These are phyloP conservation scores for Atalantia buxifolia DNA, from an alignment of 345 rosid species.

Conservation along the genomic window DNA sequence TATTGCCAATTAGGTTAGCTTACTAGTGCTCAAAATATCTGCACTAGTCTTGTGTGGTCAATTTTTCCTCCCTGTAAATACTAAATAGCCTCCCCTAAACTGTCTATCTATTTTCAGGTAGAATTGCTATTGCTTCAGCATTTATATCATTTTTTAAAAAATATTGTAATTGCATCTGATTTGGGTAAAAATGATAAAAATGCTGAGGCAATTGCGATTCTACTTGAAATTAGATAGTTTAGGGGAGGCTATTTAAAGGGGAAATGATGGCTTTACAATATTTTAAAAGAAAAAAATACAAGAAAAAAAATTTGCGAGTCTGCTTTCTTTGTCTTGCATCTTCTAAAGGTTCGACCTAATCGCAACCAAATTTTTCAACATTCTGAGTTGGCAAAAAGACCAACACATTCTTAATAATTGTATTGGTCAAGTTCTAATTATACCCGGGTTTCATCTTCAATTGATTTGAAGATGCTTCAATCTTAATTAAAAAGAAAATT, in stretches of 20 bases:
- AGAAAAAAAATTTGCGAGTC: background rate
- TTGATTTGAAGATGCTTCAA: background rate
- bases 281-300: too few relatives aligned
- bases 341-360: background rate
- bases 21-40: too few relatives aligned
- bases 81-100: background rate
- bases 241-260: background rate
- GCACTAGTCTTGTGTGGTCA: too few relatives aligned
- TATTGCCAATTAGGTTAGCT: too few relatives aligned
- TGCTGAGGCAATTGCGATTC: background rate
- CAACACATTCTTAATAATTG: background rate
- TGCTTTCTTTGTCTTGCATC: background rate
- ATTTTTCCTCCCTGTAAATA: too few relatives aligned
- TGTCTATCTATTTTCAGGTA: background rate
- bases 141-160: too few relatives aligned
- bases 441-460: background rate
- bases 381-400: conserved; percentile 1
- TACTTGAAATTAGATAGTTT: background rate
- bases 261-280: too few relatives aligned
- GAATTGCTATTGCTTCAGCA: too few relatives aligned
- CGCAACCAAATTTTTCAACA: background rate
- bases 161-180: too few relatives aligned
- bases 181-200: too few relatives aligned
- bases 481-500: background rate
- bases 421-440: background rate